These are phyloP conservation scores for Lumnitzera littorea DNA, from an alignment of 345 rosid species.

Conservation along the genomic window DNA sequence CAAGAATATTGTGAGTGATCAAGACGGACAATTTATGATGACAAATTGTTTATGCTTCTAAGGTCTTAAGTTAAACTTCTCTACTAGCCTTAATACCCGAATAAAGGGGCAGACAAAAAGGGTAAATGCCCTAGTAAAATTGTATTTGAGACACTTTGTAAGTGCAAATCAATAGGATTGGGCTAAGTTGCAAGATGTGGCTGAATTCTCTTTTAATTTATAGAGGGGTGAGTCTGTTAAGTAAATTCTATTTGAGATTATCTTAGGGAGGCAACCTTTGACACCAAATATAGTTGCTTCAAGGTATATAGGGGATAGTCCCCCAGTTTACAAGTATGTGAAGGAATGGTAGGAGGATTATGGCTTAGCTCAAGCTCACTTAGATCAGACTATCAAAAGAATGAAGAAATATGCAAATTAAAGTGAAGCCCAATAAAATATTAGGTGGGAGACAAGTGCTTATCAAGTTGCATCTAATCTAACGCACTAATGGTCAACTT, in stretches of 20 bases:
- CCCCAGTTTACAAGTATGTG: not conserved
- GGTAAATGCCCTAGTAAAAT: not conserved
- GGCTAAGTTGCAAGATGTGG: not conserved
- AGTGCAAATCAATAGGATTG: not conserved
- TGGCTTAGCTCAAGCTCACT: not conserved
- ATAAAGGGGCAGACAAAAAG: not conserved
- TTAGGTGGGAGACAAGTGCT: not conserved
- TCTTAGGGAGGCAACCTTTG: not conserved
- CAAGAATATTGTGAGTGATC: not conserved
- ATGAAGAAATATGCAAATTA: not conserved
- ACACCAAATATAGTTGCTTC: not conserved
- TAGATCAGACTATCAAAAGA: not conserved
- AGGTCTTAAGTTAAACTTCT: not conserved
- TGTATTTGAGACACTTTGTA: not conserved
- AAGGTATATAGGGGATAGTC: too few species aligned
- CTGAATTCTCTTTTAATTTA: slow-evolving; percentile 8
- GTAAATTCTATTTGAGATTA: not conserved
- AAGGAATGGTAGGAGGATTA: not conserved
- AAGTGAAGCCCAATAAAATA: too few species aligned
- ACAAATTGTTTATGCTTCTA: not conserved
- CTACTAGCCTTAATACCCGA: not conserved
- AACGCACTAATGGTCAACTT: not conserved
- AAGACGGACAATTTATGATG: not conserved
- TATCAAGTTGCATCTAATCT: not conserved
- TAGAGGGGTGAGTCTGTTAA: not conserved